These are phyloP conservation scores for Fusarium sp. DNA, from an alignment of 2,329 filamentous ascomycete species.

Conservation along the genomic window DNA sequence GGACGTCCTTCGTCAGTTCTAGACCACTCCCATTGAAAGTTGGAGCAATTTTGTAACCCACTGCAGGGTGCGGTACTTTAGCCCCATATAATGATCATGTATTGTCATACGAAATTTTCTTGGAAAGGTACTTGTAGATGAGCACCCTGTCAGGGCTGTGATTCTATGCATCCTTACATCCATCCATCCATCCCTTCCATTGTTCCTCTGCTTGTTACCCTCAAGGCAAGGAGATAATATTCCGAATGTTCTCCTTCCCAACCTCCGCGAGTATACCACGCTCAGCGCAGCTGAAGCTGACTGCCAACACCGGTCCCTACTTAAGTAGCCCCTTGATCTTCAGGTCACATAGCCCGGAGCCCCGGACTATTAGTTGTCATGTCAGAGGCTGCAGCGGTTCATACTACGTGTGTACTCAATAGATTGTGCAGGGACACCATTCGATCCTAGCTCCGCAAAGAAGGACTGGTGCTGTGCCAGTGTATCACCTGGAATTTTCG, in stretches of 20 bases:
- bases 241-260: slow-evolving; percentile 19
- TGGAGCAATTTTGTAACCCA: slow-evolving; percentile 22
- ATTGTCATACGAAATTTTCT: slow-evolving; percentile 50
- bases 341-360: slow-evolving; percentile 1
- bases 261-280: background rate
- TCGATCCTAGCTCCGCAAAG: slow-evolving; percentile 31
- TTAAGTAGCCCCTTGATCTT: background rate
- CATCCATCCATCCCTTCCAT: slow-evolving; percentile 11
- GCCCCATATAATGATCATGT: slow-evolving; percentile 49
- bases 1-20: slow-evolving; percentile 36
- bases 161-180: slow-evolving; percentile 23
- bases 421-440: slow-evolving; percentile 34
- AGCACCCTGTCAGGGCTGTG: slow-evolving; percentile 42
- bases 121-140: slow-evolving; percentile 46
- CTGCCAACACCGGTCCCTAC: slow-evolving; percentile 1
- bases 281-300: slow-evolving; percentile 1
- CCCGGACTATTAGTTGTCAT: slow-evolving; percentile 15
- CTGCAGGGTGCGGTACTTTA: slow-evolving; percentile 47
- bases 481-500: slow-evolving; percentile 36
- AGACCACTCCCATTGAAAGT: slow-evolving; percentile 36
- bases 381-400: background rate
- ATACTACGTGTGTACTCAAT: background rate
- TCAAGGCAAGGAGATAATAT: slow-evolving; percentile 13
- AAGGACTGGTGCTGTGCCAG: slow-evolving; percentile 25
- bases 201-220: slow-evolving; percentile 14